Evolutionary conservation across 345 rosid species (phyloP).

Genomic region (Murraya koenigii): DNA sequence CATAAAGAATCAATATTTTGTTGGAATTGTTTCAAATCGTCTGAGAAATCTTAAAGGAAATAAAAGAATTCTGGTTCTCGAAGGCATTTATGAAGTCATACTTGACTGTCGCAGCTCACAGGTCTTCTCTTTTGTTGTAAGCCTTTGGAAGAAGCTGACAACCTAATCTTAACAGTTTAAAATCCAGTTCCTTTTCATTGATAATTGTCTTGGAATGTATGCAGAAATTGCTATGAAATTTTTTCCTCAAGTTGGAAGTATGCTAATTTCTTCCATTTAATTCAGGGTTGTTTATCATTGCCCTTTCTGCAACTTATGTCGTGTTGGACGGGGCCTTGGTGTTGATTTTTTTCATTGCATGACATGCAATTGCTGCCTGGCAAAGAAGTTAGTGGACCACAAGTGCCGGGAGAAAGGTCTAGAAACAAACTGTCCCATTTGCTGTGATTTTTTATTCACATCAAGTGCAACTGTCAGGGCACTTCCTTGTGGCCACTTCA

Average conservation of each 20-base stretch:
- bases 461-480: conserved; percentile 56
- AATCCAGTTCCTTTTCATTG: neutral
- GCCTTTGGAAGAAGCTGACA: neutral
- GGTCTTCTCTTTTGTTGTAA: neutral
- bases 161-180: neutral
- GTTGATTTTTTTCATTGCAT: conserved; percentile 66
- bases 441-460: conserved; percentile 56
- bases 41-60: conserved; percentile 1
- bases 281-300: conserved; percentile 59
- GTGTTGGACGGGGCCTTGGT: conserved; percentile 62
- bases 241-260: neutral
- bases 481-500: conserved; percentile 65
- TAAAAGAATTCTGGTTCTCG: neutral
- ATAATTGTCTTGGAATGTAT: neutral
- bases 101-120: neutral
- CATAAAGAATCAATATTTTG: conserved; percentile 1
- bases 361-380: conserved; percentile 61
- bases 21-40: neutral
- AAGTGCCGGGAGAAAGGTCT: conserved; percentile 59
- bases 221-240: neutral
- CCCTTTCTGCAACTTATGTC: conserved; percentile 63
- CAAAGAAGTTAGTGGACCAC: conserved; percentile 55
- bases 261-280: conserved; percentile 9
- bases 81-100: neutral
- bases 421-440: conserved; percentile 63